Base-by-base conservation (phyloP, 768 basidiomycete genomes). In the Pisolithus albus region DNA sequence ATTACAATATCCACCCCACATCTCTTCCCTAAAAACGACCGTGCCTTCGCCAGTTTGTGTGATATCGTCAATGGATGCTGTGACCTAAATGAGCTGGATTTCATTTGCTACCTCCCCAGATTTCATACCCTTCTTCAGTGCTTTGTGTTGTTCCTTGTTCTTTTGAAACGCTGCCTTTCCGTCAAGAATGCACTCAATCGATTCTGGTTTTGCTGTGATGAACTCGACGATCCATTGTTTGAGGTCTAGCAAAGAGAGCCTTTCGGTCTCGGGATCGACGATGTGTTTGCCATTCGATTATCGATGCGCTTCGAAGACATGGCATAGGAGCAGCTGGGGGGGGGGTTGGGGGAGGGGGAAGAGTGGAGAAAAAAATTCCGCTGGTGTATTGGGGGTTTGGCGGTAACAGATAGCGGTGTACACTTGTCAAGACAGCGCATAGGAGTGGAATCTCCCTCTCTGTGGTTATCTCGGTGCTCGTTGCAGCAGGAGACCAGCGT, bases 41-140 rank as follows among this genome's bases (percentile, higher is more conserved):
- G 65, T 19, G 75, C 77, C 64, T 82, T 83, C 49, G 69, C 72
- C 32, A 91, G 52, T 64, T 88, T 91, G 65, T 84, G 84, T 36
- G 71, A 72, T 18, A 83, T 59, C n/a, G 59, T 92, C 90, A 7
- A 74, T 78, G 28, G 63, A 56, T 7, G 70, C 79, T 10, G 82
- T 77, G 2, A 71, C 73, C 86, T 88, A 92, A 10, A 82, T 80
- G 43, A 91, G 61, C 66, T 86, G 84, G 5, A 88, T 71, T 69
- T 88, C 83, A 70, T 89, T 90, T 49, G 69, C 61, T 56, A 67
- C 69, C 53, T 61, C 62, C 21, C 61, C 56, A 9, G 50, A 59
- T 52, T 55, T 61, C 48, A 19, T 63, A 52, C 52, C 72, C 64
- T 47, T 69, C 62, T 42, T 66, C 56, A 38, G 50, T 58, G 70